Conservation (phyloP, 2,329 filamentous ascomycete species). For the Bimuria novae-zelandiae region DNA sequence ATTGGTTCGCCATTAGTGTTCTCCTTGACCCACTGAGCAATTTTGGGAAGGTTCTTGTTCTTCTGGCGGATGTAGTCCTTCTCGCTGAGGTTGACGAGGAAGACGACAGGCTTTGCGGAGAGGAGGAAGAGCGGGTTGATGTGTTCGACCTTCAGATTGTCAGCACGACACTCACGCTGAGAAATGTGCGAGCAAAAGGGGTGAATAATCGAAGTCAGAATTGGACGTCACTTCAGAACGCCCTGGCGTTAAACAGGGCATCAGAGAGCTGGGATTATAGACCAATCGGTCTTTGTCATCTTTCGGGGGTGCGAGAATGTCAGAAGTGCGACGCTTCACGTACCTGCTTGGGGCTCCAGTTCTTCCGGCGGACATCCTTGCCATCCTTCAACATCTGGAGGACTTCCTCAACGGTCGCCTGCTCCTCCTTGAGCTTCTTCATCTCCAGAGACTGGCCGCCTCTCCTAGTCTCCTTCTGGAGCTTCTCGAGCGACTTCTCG, state of each 20-base stretch:
- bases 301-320: constrained; percentile 56
- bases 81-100: constrained; percentile 95
- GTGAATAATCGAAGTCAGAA: constrained; percentile 60
- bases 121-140: constrained; percentile 97
- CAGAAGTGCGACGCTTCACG: constrained; percentile 45
- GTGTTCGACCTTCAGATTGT: constrained; percentile 75
- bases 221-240: constrained; percentile 83
- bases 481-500: constrained; percentile 89
- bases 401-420: constrained; percentile 90
- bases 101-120: constrained; percentile 95
- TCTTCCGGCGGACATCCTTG: constrained; percentile 90
- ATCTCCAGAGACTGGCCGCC: constrained; percentile 95
- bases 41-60: constrained; percentile 97
- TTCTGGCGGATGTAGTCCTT: constrained; percentile 97
- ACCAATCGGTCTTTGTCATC: constrained; percentile 99
- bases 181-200: constrained; percentile 7
- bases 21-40: constrained; percentile 94
- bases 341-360: constrained; percentile 96
- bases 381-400: constrained; percentile 81
- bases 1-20: constrained; percentile 86
- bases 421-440: constrained; percentile 95
- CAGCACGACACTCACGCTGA: constrained; percentile 24
- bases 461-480: constrained; percentile 92
- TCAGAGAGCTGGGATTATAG: constrained; percentile 99
- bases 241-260: constrained; percentile 79